Percentiles rank a stretch among this genome's conserved stretches.
Conservation (phyloP, 2,329 filamentous ascomycete genomes). For the Bretziella fagacearum region DNA sequence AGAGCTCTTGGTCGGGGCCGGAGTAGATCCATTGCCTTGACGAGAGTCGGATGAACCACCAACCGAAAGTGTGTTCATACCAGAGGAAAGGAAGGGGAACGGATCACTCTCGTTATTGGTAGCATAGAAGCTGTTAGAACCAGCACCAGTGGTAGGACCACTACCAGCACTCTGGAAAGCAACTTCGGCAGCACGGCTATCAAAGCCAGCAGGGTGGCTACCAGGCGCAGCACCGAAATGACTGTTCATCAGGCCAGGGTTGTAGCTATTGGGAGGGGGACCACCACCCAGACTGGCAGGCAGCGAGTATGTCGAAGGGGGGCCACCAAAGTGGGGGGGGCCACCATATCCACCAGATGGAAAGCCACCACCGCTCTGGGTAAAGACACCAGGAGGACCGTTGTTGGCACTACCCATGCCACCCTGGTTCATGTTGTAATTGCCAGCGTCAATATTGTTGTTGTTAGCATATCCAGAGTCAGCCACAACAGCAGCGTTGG, state of each 20-base stretch:
- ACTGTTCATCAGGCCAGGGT: conserved; percentile 52
- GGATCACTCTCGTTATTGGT: conserved; percentile 50
- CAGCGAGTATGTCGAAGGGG: conserved; percentile 74
- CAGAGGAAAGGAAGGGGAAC: conserved; percentile 62
- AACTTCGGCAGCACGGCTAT: conserved; percentile 82
- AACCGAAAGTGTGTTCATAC: conserved; percentile 56
- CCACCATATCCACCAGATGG: conserved; percentile 37
- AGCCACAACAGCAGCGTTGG: conserved; percentile 82
- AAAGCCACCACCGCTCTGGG: conserved; percentile 27
- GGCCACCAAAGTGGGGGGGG: conserved; percentile 59
- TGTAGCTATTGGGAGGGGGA: conserved; percentile 45
- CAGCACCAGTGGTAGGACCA: conserved; percentile 58
- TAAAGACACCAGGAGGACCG: conserved; percentile 21
- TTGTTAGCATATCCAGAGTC: conserved; percentile 82
- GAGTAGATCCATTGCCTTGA: conserved; percentile 42
- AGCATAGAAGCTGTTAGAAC: conserved; percentile 41
- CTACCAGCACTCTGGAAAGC: conserved; percentile 84
- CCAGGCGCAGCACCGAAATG: conserved; percentile 62
- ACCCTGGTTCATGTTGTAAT: conserved; percentile 19
- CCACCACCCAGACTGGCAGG: conserved; percentile 64
- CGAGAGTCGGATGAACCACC: conserved; percentile 38
- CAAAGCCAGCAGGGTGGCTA: conserved; percentile 74
- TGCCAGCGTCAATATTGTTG: conserved; percentile 42
- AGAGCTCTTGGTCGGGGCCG: conserved; percentile 39
- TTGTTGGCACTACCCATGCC: conserved; percentile 30